Conservation (phyloP, 2,329 filamentous ascomycete species). For the Ilyonectria sp. region DNA sequence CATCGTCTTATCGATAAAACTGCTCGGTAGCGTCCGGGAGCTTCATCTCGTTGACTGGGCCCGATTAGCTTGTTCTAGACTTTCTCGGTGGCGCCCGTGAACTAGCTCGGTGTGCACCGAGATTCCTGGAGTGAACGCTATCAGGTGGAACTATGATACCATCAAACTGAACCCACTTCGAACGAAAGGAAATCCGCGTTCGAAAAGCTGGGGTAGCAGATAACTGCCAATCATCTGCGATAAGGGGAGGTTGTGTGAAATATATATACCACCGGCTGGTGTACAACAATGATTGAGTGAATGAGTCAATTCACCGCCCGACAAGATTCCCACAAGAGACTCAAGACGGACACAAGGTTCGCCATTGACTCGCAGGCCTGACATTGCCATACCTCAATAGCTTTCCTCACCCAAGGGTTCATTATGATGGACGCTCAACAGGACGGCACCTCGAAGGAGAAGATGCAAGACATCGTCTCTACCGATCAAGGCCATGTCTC, state of each 20-base stretch:
- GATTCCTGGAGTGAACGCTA: slow-evolving; percentile 10
- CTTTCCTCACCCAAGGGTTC: not conserved
- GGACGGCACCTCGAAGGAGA: slow-evolving; percentile 1
- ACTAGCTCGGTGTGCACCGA: slow-evolving; percentile 10
- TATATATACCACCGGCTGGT: not conserved
- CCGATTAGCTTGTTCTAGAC: not conserved
- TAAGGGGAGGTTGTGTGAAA: not conserved
- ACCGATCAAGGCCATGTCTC: not conserved
- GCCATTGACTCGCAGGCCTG: not conserved
- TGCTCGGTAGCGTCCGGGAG: not conserved
- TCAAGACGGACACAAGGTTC: not conserved
- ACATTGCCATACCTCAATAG: not conserved
- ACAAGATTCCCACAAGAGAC: not conserved
- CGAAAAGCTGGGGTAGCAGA: slow-evolving; percentile 7
- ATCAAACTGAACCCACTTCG: not conserved
- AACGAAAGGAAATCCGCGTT: slow-evolving; percentile 1
- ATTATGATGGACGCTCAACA: not conserved
- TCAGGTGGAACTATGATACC: slow-evolving; percentile 17
- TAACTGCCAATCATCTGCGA: not conserved
- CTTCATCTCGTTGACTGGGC: not conserved
- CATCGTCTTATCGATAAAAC: not conserved
- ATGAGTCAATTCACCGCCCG: not conserved
- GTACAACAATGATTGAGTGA: not conserved
- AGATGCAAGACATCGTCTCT: not conserved
- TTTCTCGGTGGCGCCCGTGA: slow-evolving; percentile 19